These are phyloP conservation scores for Pythium folliculosum DNA, from an alignment of 352 stramenopile genomes.

Conservation along the genomic window DNA sequence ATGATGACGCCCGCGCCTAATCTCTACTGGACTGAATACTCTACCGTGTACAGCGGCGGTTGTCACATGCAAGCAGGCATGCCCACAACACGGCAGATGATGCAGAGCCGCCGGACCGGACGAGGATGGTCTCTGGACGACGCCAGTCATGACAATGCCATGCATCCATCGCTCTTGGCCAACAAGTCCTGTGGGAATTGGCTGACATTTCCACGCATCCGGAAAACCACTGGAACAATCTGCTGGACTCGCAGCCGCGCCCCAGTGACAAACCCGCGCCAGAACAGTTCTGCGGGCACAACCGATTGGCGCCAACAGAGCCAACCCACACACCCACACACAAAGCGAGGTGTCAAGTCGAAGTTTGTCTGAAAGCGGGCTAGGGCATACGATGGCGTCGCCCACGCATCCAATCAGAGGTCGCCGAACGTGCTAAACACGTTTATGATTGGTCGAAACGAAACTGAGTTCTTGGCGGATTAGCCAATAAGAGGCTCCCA, in stretches of 20 bases:
- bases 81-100: background rate
- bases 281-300: background rate
- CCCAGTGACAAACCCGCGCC: no score
- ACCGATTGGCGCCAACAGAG: background rate
- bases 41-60: background rate
- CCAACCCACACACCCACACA: no score
- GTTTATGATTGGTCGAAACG: background rate
- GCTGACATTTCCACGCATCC: background rate
- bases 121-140: background rate
- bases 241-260: background rate
- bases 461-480: background rate
- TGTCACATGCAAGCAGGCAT: background rate
- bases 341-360: background rate
- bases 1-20: background rate
- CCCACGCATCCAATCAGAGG: background rate
- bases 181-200: background rate
- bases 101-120: background rate
- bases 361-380: constrained; percentile 1
- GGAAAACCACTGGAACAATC: background rate
- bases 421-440: background rate
- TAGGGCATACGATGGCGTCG: background rate
- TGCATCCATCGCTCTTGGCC: background rate
- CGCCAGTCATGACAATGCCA: background rate
- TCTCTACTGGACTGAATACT: background rate
- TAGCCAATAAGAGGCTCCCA: background rate